Evolutionary conservation across 768 basidiomycete species (phyloP).

Genomic region (Tephrocybe rancida): DNA sequence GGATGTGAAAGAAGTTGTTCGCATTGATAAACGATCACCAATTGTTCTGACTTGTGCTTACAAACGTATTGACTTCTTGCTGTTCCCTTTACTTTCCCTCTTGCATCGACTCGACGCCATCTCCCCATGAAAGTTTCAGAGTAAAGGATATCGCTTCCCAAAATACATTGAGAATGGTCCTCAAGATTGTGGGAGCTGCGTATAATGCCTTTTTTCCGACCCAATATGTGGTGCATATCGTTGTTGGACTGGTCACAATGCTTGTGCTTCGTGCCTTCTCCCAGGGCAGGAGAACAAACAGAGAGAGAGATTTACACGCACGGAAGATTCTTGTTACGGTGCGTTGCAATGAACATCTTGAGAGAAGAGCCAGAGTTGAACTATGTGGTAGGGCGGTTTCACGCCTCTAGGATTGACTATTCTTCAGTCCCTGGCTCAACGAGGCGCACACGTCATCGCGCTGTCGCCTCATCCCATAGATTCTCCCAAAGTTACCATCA

Average conservation of each 20-base stretch:
- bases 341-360: slow-evolving; percentile 21
- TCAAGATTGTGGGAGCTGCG: slow-evolving; percentile 45
- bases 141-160: neutral
- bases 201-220: slow-evolving; percentile 50
- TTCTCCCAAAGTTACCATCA: slow-evolving; percentile 53
- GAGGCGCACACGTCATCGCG: slow-evolving; percentile 81
- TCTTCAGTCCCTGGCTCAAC: slow-evolving; percentile 63
- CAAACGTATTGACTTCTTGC: neutral
- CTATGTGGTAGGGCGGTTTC: slow-evolving; percentile 62
- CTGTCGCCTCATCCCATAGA: slow-evolving; percentile 64
- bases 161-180: slow-evolving; percentile 44
- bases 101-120: neutral
- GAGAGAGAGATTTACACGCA: slow-evolving; percentile 78
- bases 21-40: too few relatives aligned
- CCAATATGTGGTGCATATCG: slow-evolving; percentile 57
- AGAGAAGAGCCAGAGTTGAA: neutral
- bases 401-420: slow-evolving; percentile 73
- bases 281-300: slow-evolving; percentile 68
- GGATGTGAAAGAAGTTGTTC: too few relatives aligned
- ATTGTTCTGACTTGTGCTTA: too few relatives aligned
- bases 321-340: slow-evolving; percentile 75
- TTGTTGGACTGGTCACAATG: slow-evolving; percentile 43
- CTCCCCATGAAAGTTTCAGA: neutral
- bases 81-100: neutral
- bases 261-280: slow-evolving; percentile 59